phyloP scores from a whole-genome alignment of 352 stramenopile species.

The Globisporangium nodosum region DNA sequence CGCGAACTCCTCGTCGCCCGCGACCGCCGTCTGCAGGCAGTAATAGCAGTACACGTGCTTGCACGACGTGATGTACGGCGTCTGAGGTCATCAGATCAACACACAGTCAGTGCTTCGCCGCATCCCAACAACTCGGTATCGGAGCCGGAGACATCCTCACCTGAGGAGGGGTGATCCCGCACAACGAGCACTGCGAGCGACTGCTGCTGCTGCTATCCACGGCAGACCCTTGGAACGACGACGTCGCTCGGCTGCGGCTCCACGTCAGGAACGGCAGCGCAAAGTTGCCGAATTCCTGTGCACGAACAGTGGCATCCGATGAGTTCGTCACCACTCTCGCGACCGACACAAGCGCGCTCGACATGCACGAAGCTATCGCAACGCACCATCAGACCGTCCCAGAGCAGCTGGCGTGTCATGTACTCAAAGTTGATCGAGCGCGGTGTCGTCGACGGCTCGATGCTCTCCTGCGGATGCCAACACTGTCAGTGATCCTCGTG shows the following conservation, averaged over 20 bases:
- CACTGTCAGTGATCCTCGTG: background rate
- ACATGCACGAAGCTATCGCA: background rate
- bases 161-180: conserved; percentile 47
- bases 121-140: background rate
- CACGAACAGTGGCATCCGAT: too few relatives aligned
- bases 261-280: conserved; percentile 68
- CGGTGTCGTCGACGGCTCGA: conserved; percentile 38
- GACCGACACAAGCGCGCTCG: background rate
- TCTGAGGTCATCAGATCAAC: conserved; percentile 23
- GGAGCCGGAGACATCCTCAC: conserved; percentile 6
- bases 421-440: conserved; percentile 84
- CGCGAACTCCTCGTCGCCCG: conserved; percentile 62
- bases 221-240: conserved; percentile 10
- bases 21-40: conserved; percentile 72
- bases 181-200: conserved; percentile 53
- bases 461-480: conserved; percentile 37
- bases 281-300: conserved; percentile 79
- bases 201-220: background rate
- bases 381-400: conserved; percentile 73
- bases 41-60: conserved; percentile 87
- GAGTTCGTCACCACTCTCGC: background rate
- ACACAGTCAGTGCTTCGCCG: background rate
- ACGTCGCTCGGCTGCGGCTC: conserved; percentile 28
- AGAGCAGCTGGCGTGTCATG: conserved; percentile 83
- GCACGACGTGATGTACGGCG: conserved; percentile 85